These are phyloP conservation scores for Aspergillus hiratsukae DNA, from an alignment of 2,329 filamentous ascomycete genomes.

Conservation along the genomic window DNA sequence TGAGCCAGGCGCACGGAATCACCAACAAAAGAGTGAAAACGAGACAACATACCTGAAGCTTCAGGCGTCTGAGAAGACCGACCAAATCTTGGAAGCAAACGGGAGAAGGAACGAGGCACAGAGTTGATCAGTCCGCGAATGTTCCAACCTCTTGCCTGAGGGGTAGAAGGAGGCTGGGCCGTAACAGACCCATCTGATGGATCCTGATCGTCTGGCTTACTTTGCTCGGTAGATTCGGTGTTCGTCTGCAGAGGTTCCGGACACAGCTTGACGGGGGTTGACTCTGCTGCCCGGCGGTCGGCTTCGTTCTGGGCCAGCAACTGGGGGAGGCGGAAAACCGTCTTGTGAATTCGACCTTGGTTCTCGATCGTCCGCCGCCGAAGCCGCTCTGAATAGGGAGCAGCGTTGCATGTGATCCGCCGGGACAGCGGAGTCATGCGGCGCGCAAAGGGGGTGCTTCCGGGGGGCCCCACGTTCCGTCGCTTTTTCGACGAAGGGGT, in stretches of 20 bases:
- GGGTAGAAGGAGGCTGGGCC: constrained; percentile 14
- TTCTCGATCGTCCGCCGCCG: constrained; percentile 26
- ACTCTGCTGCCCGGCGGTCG: constrained; percentile 17
- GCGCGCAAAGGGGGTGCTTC: constrained; percentile 18
- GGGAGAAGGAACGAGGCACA: constrained; percentile 26
- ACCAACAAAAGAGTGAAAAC: background rate
- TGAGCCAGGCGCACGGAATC: background rate
- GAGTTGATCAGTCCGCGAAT: constrained; percentile 27
- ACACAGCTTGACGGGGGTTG: constrained; percentile 2
- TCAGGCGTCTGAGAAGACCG: constrained; percentile 13
- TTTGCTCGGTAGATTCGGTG: constrained; percentile 6
- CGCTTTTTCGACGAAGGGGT: constrained; percentile 20
- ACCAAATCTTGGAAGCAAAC: constrained; percentile 19
- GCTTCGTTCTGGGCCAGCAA: constrained; percentile 28
- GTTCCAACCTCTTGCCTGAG: constrained; percentile 25
- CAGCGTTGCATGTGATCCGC: constrained; percentile 12
- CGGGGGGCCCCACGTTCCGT: constrained; percentile 19
- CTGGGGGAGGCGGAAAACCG: constrained; percentile 30
- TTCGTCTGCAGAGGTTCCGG: constrained; percentile 7
- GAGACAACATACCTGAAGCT: constrained; percentile 10
- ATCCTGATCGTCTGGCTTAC: constrained; percentile 1
- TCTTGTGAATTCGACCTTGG: constrained; percentile 30
- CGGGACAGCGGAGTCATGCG: constrained; percentile 15
- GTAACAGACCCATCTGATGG: constrained; percentile 3
- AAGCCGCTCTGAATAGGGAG: constrained; percentile 27